Base-by-base conservation (phyloP, 768 basidiomycete species). In the Lactarius psammicola region DNA sequence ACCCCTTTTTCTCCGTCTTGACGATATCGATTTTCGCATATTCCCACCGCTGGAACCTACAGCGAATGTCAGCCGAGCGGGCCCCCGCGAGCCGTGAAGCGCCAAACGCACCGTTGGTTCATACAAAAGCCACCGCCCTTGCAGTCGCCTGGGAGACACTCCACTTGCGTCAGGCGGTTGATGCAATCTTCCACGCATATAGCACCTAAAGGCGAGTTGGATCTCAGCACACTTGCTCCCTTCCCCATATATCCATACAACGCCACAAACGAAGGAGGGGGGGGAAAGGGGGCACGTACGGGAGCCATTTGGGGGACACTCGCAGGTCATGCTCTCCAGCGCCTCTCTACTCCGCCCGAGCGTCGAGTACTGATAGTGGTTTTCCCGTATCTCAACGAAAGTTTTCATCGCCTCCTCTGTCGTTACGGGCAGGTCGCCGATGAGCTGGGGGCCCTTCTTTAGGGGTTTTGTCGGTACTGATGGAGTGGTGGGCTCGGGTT, bases 161-260 rank as follows among this genome's bases (percentile, higher is more conserved):
- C 97, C 15, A 98, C 94, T 76, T 96, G 95, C 30, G 97, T 95
- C 67, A 98, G 85, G 64, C 95, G 84, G 77, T 98, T 99, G 79
- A 99, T 98, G 76, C 97, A 99, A 78, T 96, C 92, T 44, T 87
- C 84, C 30, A 95, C 94, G 77, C 97, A 99, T 7, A 94, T 93
- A 60, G 76, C 77, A 53, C 85, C 80, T 15, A 15, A 9, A 44
- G 23, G 26, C n/a, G n/a, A n/a, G n/a, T n/a, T n/a, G n/a, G 73
- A 67, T 80, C 91, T 93, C 73, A 74, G 69, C n/a, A n/a, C n/a
- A n/a, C n/a, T n/a, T n/a, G n/a, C n/a, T n/a, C n/a, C n/a, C n/a
- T n/a, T n/a, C n/a, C n/a, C n/a, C n/a, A n/a, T n/a, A n/a, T n/a
- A n/a, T n/a, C n/a, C n/a, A n/a, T n/a, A n/a, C n/a, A n/a, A n/a